Evolutionary conservation across 441 rosid species (phyloP).

Genomic region (Bocquillonia castaneifolia): DNA sequence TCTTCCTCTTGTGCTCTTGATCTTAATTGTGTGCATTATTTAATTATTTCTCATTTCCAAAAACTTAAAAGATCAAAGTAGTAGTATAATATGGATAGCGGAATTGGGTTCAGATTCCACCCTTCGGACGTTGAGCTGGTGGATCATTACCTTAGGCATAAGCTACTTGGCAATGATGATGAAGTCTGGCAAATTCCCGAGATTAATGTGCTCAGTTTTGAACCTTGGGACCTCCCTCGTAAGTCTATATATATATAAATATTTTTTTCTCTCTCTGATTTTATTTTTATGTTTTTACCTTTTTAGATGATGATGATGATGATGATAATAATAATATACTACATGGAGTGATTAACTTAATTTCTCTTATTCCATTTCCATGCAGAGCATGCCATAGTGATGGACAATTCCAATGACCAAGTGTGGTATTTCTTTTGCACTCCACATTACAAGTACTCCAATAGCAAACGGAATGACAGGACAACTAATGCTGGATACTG

Average conservation of each 20-base stretch:
- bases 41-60: too few relatives aligned
- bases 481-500: slow-evolving; percentile 24
- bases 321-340: too few relatives aligned
- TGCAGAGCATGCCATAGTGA: slow-evolving; percentile 2
- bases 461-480: slow-evolving; percentile 15
- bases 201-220: slow-evolving; percentile 34
- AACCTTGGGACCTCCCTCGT: slow-evolving; percentile 57
- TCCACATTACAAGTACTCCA: slow-evolving; percentile 18
- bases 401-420: slow-evolving; percentile 10
- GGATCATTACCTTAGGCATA: slow-evolving; percentile 26
- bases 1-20: neutral
- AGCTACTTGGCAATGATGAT: slow-evolving; percentile 30
- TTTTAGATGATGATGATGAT: too few relatives aligned
- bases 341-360: neutral
- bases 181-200: slow-evolving; percentile 25
- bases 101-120: slow-evolving; percentile 35
- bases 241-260: neutral
- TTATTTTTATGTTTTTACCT: neutral
- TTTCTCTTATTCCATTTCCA: neutral
- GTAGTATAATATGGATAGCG: neutral
- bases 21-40: neutral
- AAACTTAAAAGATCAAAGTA: too few relatives aligned
- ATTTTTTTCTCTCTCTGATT: slow-evolving; percentile 29
- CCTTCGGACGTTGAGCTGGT: slow-evolving; percentile 51
- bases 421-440: slow-evolving; percentile 26